These are phyloP conservation scores for Aspergillus sclerotialis DNA, from an alignment of 2,329 filamentous ascomycete species.

Conservation along the genomic window DNA sequence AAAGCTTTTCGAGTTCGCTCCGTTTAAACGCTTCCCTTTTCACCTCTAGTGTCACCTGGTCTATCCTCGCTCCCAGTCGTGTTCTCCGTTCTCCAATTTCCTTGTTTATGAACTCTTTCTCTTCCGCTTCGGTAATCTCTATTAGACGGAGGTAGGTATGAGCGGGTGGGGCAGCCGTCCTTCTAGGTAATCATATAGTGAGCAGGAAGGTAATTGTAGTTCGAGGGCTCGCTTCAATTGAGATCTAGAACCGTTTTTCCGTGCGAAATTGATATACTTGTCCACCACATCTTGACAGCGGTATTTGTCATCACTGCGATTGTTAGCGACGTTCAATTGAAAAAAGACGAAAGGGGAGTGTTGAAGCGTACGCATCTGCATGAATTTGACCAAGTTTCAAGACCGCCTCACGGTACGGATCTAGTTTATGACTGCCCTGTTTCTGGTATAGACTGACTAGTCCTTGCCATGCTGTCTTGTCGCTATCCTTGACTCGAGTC, in stretches of 20 bases:
- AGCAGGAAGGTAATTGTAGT: constrained; percentile 70
- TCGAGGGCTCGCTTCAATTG: constrained; percentile 73
- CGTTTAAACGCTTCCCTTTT: constrained; percentile 73
- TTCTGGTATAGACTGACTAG: constrained; percentile 79
- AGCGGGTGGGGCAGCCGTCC: constrained; percentile 72
- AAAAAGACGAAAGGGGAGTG: not conserved
- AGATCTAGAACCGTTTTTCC: constrained; percentile 61
- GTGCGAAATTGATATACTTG: constrained; percentile 70
- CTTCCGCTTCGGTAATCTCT: constrained; percentile 75
- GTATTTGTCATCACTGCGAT: constrained; percentile 48
- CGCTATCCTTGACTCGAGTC: constrained; percentile 61
- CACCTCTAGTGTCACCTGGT: constrained; percentile 77
- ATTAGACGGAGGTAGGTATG: constrained; percentile 76
- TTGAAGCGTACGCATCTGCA: constrained; percentile 49
- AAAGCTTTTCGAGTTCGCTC: constrained; percentile 73
- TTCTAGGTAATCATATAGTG: constrained; percentile 75
- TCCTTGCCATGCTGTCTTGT: constrained; percentile 86
- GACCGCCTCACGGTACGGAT: constrained; percentile 66
- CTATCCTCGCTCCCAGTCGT: constrained; percentile 73
- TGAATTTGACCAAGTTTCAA: constrained; percentile 70
- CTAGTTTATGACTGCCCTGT: constrained; percentile 61
- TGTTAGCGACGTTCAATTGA: constrained; percentile 8
- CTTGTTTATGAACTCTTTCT: constrained; percentile 82
- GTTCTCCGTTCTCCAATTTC: constrained; percentile 86
- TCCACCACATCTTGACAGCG: constrained; percentile 61